phyloP scores from a whole-genome alignment of 495 filamentous ascomycete species.

The Acidomyces sp. region DNA sequence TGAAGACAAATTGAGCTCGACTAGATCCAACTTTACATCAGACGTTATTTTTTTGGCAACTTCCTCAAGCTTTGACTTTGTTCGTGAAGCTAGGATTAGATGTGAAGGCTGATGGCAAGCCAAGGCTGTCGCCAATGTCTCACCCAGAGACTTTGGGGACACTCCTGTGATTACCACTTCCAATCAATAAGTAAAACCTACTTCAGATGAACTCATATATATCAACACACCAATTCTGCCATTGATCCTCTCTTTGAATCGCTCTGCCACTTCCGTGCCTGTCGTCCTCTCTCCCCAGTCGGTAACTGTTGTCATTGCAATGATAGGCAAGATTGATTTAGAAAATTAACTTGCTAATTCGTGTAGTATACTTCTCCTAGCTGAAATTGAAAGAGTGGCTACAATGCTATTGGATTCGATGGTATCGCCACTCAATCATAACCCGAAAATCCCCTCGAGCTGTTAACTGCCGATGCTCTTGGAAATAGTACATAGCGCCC shows the following conservation, averaged over 20 bases:
- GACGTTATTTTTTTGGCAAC: constrained; percentile 32
- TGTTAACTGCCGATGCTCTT: too few relatives aligned
- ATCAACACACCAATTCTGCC: constrained; percentile 11
- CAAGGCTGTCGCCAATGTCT: constrained; percentile 38
- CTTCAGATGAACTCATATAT: neutral
- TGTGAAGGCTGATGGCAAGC: constrained; percentile 39
- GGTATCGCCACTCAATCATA: too few relatives aligned
- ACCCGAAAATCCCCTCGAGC: too few relatives aligned
- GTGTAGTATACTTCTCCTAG: too few relatives aligned
- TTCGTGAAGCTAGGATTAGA: constrained; percentile 44
- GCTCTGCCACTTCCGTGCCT: constrained; percentile 20
- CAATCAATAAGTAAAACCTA: neutral
- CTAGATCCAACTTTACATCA: constrained; percentile 27
- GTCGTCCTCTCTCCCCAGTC: constrained; percentile 22
- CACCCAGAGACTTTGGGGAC: constrained; percentile 40
- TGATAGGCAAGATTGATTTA: too few relatives aligned
- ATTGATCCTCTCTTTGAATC: constrained; percentile 16
- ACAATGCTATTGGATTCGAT: too few relatives aligned
- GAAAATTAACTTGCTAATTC: too few relatives aligned
- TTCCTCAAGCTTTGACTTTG: constrained; percentile 35
- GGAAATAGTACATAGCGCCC: too few relatives aligned
- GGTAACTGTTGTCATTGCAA: constrained; percentile 15
- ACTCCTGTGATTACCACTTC: constrained; percentile 31
- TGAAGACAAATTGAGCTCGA: constrained; percentile 36
- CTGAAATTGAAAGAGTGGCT: too few relatives aligned